Evolutionary conservation across 2,329 filamentous ascomycete species (phyloP).

Genomic region (Pyrenochaeta sp.): DNA sequence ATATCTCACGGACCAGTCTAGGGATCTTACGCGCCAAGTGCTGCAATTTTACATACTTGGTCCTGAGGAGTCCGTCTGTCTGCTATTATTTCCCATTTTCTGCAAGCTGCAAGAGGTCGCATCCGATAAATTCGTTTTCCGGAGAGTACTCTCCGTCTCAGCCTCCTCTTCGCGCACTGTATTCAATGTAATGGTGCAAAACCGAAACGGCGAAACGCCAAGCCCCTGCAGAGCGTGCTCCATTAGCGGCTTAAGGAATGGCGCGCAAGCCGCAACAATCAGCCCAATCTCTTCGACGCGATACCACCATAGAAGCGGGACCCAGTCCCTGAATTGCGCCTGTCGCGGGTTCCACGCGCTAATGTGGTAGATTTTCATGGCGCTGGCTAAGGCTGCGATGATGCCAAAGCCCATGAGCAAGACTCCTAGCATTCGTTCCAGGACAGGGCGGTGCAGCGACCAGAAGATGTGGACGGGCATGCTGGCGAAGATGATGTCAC

Average conservation of each 20-base stretch:
- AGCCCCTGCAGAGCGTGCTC: conserved; percentile 3
- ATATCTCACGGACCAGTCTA: no score
- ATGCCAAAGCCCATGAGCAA: conserved; percentile 12
- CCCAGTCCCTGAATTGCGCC: conserved; percentile 6
- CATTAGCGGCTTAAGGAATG: conserved; percentile 5
- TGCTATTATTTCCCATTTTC: background rate
- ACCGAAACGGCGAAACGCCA: background rate
- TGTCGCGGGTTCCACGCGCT: conserved; percentile 9
- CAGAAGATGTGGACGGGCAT: conserved; percentile 11
- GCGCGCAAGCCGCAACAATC: conserved; percentile 9
- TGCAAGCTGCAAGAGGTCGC: background rate
- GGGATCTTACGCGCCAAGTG: no score
- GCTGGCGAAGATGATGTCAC: conserved; percentile 9
- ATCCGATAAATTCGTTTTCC: background rate
- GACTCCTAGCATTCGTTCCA: conserved; percentile 6
- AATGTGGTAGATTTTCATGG: conserved; percentile 10
- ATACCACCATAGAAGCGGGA: conserved; percentile 13
- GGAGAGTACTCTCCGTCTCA: background rate
- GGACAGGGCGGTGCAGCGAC: conserved; percentile 6
- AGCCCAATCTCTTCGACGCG: conserved; percentile 13
- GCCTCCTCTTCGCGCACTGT: background rate
- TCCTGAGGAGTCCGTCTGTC: background rate
- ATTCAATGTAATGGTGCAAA: conserved; percentile 2
- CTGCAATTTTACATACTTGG: no score
- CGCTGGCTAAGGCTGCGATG: conserved; percentile 6